Percentiles rank a stretch among this genome's conserved stretches.
Evolutionary conservation across 169 alveolate genomes (phyloP).

Genomic region (Blepharisma undulans): DNA sequence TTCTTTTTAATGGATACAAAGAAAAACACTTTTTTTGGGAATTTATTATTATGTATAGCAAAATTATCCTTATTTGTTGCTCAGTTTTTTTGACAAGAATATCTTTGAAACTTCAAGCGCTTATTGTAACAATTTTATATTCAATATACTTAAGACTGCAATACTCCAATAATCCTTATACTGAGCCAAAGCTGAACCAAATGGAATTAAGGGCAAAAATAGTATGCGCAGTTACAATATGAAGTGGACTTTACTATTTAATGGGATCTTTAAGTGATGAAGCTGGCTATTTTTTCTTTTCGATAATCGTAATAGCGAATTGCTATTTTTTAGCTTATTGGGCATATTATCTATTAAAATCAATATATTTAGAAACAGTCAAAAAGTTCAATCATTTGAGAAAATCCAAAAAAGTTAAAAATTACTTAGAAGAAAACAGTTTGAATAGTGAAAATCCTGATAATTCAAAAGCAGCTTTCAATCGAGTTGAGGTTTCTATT

Average conservation of each 20-base stretch:
- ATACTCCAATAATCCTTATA: not conserved
- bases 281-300: not conserved
- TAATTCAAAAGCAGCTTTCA: too few relatives aligned
- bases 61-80: conserved; percentile 41
- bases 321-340: not conserved
- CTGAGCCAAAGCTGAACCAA: not conserved
- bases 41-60: conserved; percentile 48
- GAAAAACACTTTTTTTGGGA: conserved; percentile 56
- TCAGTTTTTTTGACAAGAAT: conserved; percentile 44
- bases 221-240: not conserved
- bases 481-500: too few relatives aligned
- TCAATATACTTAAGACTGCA: not conserved
- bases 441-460: too few relatives aligned
- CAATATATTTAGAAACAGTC: not conserved
- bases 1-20: conserved; percentile 50
- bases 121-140: not conserved
- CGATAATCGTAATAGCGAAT: not conserved
- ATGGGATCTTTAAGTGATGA: not conserved
- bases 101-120: conserved; percentile 47
- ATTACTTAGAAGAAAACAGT: too few relatives aligned
- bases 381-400: too few relatives aligned
- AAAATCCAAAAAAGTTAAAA: too few relatives aligned
- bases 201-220: conserved; percentile 6
- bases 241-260: conserved; percentile 30
- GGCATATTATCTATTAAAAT: not conserved